Percentiles rank a stretch among this genome's conserved stretches.
phyloP scores from a whole-genome alignment of 2,329 filamentous ascomycete species.

The Ambrosiella xylebori region DNA sequence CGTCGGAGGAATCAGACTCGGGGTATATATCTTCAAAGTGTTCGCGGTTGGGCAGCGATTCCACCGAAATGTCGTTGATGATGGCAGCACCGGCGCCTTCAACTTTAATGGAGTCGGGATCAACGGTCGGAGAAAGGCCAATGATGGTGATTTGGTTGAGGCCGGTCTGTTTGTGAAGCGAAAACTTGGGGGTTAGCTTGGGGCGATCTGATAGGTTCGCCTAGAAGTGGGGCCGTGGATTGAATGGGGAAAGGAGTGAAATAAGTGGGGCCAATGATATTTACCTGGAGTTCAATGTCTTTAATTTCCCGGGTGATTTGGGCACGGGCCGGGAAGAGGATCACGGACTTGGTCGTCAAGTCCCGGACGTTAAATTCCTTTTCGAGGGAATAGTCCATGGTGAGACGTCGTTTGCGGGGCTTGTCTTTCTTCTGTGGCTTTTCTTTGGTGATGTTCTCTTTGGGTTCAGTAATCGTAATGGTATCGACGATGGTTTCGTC shows the following conservation, averaged over 20 bases:
- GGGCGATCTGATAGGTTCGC: not conserved
- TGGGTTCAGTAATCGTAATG: too few species aligned
- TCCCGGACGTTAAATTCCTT: constrained; percentile 36
- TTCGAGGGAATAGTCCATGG: constrained; percentile 1
- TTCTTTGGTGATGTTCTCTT: too few species aligned
- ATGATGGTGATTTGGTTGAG: constrained; percentile 40
- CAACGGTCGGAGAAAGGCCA: constrained; percentile 36
- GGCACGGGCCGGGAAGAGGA: constrained; percentile 43
- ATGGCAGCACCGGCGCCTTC: constrained; percentile 38
- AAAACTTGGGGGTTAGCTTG: not conserved
- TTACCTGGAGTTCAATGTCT: constrained; percentile 30
- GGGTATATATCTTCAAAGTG: constrained; percentile 37
- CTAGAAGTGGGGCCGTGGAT: not conserved
- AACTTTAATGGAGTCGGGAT: constrained; percentile 43
- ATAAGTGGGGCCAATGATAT: not conserved
- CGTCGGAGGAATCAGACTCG: constrained; percentile 24
- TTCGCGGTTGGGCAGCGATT: constrained; percentile 37
- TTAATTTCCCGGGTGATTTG: constrained; percentile 44
- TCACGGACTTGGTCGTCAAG: constrained; percentile 42
- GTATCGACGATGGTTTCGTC: too few species aligned
- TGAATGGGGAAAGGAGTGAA: not conserved
- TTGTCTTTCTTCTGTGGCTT: too few species aligned
- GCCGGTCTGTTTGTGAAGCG: constrained; percentile 27
- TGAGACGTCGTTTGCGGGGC: not conserved
- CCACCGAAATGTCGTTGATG: constrained; percentile 44